These are phyloP conservation scores for Exophiala lecanii-corni DNA, from an alignment of 2,329 filamentous ascomycete species.

Conservation along the genomic window DNA sequence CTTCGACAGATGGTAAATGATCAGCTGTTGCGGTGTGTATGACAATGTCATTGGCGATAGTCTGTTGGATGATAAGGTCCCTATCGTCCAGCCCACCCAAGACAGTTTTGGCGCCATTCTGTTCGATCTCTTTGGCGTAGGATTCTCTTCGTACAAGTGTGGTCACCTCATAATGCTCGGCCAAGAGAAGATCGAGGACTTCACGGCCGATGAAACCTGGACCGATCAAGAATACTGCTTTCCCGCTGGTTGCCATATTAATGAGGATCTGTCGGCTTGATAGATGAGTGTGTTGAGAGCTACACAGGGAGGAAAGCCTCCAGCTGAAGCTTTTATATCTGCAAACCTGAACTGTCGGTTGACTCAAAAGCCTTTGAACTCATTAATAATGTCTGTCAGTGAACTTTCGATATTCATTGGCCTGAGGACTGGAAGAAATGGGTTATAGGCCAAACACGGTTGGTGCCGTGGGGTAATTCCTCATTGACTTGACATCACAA, in stretches of 20 bases:
- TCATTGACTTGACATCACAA: too few species aligned
- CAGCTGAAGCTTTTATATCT: too few species aligned
- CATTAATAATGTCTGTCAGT: too few species aligned
- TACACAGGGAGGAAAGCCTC: too few species aligned
- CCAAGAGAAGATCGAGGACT: conserved; percentile 42
- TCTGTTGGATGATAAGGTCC: conserved; percentile 36
- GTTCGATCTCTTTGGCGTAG: conserved; percentile 15
- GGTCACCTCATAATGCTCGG: conserved; percentile 41
- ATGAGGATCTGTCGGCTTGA: too few species aligned
- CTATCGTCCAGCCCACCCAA: conserved; percentile 41
- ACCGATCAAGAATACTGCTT: conserved; percentile 23
- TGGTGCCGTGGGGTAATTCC: too few species aligned
- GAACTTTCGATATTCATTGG: too few species aligned
- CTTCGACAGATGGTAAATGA: conserved; percentile 42
- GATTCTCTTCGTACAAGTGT: conserved; percentile 26
- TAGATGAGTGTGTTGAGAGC: too few species aligned
- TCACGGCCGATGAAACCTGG: conserved; percentile 39
- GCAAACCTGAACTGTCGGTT: too few species aligned
- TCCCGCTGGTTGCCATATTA: conserved; percentile 8
- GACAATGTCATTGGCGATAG: conserved; percentile 38
- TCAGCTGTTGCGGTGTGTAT: conserved; percentile 50
- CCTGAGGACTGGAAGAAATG: too few species aligned
- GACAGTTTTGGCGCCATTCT: conserved; percentile 38
- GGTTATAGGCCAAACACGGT: too few species aligned
- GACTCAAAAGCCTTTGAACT: too few species aligned